phyloP scores from a whole-genome alignment of 2,329 filamentous ascomycete genomes.

The Diaporthe sp. region DNA sequence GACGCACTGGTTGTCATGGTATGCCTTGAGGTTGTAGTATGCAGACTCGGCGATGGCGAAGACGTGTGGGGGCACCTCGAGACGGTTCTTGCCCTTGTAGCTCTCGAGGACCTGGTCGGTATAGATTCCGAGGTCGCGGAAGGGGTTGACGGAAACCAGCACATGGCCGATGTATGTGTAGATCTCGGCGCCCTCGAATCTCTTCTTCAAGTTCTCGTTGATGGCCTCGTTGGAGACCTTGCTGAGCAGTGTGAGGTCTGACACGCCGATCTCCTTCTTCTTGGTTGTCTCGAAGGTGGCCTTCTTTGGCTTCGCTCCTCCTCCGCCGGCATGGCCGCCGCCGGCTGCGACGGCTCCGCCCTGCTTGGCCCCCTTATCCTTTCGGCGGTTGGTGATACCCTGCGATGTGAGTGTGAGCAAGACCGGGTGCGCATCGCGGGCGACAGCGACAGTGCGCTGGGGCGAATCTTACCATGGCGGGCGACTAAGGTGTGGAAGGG shows the following conservation, averaged over 20 bases:
- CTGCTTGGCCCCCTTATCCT: conserved; percentile 61
- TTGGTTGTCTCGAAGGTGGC: conserved; percentile 95
- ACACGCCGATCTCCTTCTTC: conserved; percentile 99
- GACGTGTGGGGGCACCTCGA: conserved; percentile 95
- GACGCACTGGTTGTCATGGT: conserved; percentile 98
- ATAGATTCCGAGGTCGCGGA: conserved; percentile 97
- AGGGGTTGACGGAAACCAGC: conserved; percentile 98
- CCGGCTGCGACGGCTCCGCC: conserved; percentile 58
- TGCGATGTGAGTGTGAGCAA: conserved; percentile 45
- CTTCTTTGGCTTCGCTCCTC: conserved; percentile 84
- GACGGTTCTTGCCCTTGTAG: conserved; percentile 96
- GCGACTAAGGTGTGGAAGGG: conserved; percentile 20
- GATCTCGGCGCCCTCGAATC: conserved; percentile 97
- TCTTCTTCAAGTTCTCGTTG: conserved; percentile 98
- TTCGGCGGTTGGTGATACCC: conserved; percentile 65
- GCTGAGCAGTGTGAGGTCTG: conserved; percentile 95
- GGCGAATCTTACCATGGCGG: conserved; percentile 40
- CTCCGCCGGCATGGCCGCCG: conserved; percentile 57
- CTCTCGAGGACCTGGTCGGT: conserved; percentile 93
- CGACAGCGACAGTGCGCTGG: background rate
- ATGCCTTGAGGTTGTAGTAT: conserved; percentile 99
- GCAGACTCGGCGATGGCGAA: conserved; percentile 96
- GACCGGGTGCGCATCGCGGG: background rate
- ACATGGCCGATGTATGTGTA: conserved; percentile 99
- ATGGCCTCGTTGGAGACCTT: conserved; percentile 99